Percentiles rank a stretch among this genome's conserved stretches.
Evolutionary conservation across 2,329 filamentous ascomycete species (phyloP).

Genomic region (Fusarium nematophilum): DNA sequence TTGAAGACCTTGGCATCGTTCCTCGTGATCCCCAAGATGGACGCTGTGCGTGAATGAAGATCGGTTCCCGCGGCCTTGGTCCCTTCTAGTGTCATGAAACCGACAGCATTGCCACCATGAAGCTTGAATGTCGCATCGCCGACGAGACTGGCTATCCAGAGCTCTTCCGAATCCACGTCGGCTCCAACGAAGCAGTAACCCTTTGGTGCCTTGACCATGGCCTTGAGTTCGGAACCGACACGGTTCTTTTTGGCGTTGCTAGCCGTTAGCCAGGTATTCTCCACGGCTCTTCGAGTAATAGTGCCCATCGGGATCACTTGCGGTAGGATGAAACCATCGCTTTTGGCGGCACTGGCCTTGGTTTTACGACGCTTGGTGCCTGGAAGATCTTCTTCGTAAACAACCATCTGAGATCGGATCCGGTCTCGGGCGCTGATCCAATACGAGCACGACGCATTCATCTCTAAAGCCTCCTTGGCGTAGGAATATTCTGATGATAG

Average conservation of each 20-base stretch:
- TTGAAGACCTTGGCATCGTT: constrained; percentile 99
- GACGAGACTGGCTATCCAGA: constrained; percentile 97
- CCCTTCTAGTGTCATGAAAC: constrained; percentile 98
- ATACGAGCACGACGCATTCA: constrained; percentile 99
- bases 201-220: constrained; percentile 91
- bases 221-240: constrained; percentile 95
- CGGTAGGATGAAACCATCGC: constrained; percentile 84
- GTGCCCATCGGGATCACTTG: constrained; percentile 99
- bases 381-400: constrained; percentile 77
- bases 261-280: constrained; percentile 98
- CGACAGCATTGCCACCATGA: constrained; percentile 95
- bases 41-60: constrained; percentile 91
- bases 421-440: constrained; percentile 97
- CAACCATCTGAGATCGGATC: constrained; percentile 94
- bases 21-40: constrained; percentile 90
- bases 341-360: constrained; percentile 27
- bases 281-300: constrained; percentile 91
- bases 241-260: constrained; percentile 97
- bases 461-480: constrained; percentile 94
- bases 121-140: constrained; percentile 95
- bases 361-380: constrained; percentile 1
- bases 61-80: constrained; percentile 95
- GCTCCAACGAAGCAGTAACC: constrained; percentile 96
- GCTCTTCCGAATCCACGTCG: constrained; percentile 95
- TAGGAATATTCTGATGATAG: constrained; percentile 89